Evolutionary conservation across 2,329 filamentous ascomycete genomes (phyloP), one percentile per base, ranked within the genome.

Genomic region (Massarina eburnea): DNA sequence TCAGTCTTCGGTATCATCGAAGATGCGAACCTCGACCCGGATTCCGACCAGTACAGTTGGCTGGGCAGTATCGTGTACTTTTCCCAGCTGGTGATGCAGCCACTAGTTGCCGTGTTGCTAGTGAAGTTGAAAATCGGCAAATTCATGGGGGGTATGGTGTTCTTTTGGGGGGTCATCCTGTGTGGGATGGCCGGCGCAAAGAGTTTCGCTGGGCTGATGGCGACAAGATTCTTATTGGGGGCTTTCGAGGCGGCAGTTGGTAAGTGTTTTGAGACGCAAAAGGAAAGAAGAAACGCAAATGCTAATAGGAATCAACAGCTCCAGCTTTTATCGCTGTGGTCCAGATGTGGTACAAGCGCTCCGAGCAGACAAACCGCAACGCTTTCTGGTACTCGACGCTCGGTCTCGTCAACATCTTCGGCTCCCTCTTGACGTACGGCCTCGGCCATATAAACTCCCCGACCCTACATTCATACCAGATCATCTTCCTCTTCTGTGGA

Each of bases 151-250:
- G 64, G 64, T 2, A 79, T 78, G 54, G 72, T 77, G 0, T 68
- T 81, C 40, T 67, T 71, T 29, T 83, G 80, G 75, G 79, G 77
- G 12, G 74, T 76, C 6, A 75, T 81, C 2, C 71, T 89, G 0
- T 82, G 83, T 0, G 77, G 79, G 41, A 84, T 86, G 54, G 80
- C 84, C 1, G 81, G 79, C 1, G 81, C 80, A 51, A 72, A 71
- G 35, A 82, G 78, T 61, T 89, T 88, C 55, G 67, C 70, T 0
- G 78, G 80, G 1, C 73, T 89, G 1, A 74, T 86, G n/a, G 69
- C 74, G 0, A 79, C 85, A 2, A 78, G 86, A 4, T 85, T 81
- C 1, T 68, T 89, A 8, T 76, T 89, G 4, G 86, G 86, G 40
- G 78, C 85, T 40, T 88, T 88, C 57, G 85, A 89, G 65, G 80